phyloP scores from a whole-genome alignment of 495 filamentous ascomycete species.

The Endocarpon pusillum region DNA sequence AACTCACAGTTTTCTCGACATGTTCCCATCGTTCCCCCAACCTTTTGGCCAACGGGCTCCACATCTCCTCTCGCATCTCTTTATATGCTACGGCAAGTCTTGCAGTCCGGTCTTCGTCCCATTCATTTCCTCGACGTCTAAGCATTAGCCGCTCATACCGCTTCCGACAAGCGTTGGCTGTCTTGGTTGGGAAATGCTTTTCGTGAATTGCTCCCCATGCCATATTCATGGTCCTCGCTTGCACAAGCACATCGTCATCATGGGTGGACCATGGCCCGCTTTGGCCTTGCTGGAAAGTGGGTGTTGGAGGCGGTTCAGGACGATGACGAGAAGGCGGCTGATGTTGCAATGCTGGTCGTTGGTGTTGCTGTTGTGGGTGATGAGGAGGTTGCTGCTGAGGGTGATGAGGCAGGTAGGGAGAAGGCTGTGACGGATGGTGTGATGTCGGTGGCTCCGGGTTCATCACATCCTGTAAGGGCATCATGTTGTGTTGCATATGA shows the following conservation, averaged over 20 bases:
- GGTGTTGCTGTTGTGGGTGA: no score
- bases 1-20: slow-evolving; percentile 50
- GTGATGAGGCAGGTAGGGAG: no score
- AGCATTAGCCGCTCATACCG: slow-evolving; percentile 61
- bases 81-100: slow-evolving; percentile 49
- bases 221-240: slow-evolving; percentile 42
- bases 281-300: no score
- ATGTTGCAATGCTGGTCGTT: no score
- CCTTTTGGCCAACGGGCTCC: slow-evolving; percentile 41
- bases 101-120: slow-evolving; percentile 50
- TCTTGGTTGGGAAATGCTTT: slow-evolving; percentile 52
- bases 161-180: slow-evolving; percentile 64
- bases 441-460: no score
- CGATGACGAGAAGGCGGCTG: no score
- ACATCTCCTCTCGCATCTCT: slow-evolving; percentile 52
- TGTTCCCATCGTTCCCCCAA: slow-evolving; percentile 53
- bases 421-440: no score
- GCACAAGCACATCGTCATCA: slow-evolving; percentile 46
- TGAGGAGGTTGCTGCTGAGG: no score
- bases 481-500: no score
- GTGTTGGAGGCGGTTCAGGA: no score
- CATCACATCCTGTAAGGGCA: no score
- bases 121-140: slow-evolving; percentile 40
- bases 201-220: slow-evolving; percentile 59
- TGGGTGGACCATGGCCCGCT: slow-evolving; percentile 37